These are phyloP conservation scores for Suhomyces bokatorum DNA, from an alignment of 1,139 yeast species.

Conservation along the genomic window DNA sequence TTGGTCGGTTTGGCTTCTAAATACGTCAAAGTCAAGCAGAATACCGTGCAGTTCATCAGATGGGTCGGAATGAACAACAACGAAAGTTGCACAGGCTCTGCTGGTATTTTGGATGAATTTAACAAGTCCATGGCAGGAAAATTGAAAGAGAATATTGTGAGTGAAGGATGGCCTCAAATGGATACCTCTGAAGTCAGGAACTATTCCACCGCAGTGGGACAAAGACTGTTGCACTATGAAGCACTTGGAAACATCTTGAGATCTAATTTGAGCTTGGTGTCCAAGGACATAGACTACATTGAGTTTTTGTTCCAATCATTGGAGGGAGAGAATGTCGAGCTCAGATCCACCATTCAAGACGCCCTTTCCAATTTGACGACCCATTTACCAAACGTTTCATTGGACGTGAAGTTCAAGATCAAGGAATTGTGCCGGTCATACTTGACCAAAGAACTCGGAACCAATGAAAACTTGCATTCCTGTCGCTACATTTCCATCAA, in stretches of 20 bases:
- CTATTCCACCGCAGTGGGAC: conserved; percentile 31
- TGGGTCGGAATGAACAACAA: conserved; percentile 42
- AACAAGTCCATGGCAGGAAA: conserved; percentile 49
- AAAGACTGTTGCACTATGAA: conserved; percentile 72
- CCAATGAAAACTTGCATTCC: conserved; percentile 30
- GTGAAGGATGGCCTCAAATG: conserved; percentile 62
- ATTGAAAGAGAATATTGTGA: conserved; percentile 50
- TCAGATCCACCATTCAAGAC: conserved; percentile 71
- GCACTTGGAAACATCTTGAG: conserved; percentile 68
- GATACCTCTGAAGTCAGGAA: conserved; percentile 34
- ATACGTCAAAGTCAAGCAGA: conserved; percentile 45
- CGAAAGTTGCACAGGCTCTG: conserved; percentile 13
- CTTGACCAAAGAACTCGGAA: conserved; percentile 26
- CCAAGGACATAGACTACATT: conserved; percentile 50
- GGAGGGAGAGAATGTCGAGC: conserved; percentile 60
- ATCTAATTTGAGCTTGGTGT: conserved; percentile 47
- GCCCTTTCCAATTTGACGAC: conserved; percentile 62
- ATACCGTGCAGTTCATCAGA: conserved; percentile 61
- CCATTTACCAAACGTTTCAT: conserved; percentile 45
- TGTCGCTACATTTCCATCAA: conserved; percentile 67
- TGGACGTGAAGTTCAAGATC: conserved; percentile 41
- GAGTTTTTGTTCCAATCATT: conserved; percentile 75
- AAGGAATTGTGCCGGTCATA: conserved; percentile 43
- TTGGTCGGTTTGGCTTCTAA: conserved; percentile 60
- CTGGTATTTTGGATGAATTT: conserved; percentile 24